Evolutionary conservation across 2,329 filamentous ascomycete species (phyloP).

Genomic region (Botryotinia globosa): DNA sequence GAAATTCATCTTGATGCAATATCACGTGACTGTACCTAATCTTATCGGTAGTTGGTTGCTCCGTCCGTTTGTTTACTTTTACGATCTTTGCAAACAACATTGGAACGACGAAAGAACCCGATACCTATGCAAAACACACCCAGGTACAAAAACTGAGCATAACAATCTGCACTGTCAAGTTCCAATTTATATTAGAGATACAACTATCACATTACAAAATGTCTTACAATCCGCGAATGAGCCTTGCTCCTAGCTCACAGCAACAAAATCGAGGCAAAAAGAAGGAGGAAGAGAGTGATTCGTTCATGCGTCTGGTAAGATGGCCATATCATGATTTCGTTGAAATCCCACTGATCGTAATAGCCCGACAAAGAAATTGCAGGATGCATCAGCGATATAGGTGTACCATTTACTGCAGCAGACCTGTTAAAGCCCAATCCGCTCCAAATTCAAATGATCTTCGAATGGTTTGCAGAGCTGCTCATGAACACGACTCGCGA

Average conservation of each 20-base stretch:
- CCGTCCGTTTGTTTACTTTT: constrained; percentile 22
- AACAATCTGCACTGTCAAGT: not conserved
- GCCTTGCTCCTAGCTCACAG: constrained; percentile 47
- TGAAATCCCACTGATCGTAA: constrained; percentile 24
- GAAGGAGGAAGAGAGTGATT: constrained; percentile 56
- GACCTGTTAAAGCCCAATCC: constrained; percentile 94
- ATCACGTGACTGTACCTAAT: constrained; percentile 2
- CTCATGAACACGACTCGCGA: constrained; percentile 92
- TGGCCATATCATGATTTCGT: constrained; percentile 6
- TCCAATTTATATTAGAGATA: not conserved
- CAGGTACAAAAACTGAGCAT: not conserved
- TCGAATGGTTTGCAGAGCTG: constrained; percentile 95
- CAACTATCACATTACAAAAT: constrained; percentile 35
- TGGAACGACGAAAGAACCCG: not conserved
- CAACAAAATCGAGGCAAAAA: constrained; percentile 49
- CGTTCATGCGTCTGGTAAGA: constrained; percentile 55
- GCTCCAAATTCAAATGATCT: constrained; percentile 92
- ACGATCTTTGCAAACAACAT: constrained; percentile 9
- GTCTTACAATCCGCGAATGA: constrained; percentile 52
- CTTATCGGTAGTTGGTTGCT: constrained; percentile 15
- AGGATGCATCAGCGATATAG: constrained; percentile 95
- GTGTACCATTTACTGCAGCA: constrained; percentile 79
- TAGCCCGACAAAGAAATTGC: constrained; percentile 75
- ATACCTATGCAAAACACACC: not conserved
- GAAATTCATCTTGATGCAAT: too few species aligned